phyloP scores from a whole-genome alignment of 345 rosid genomes.

The Luvunga scandens region DNA sequence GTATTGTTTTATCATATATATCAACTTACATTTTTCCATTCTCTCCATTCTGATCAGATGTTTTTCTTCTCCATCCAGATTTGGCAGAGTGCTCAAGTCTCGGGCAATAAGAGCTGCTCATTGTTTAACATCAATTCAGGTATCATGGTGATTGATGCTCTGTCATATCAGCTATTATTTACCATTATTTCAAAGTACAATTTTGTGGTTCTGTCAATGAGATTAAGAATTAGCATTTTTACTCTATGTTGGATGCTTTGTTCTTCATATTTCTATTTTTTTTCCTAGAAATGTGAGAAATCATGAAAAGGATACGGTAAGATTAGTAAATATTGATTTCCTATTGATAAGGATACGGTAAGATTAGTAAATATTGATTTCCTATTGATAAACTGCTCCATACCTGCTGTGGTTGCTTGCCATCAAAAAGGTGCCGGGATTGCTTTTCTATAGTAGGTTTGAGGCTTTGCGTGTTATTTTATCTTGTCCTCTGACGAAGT shows the following conservation, averaged over 20 bases:
- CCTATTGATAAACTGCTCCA: neutral
- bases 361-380: neutral
- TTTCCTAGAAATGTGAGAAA: neutral
- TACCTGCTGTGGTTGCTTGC: neutral
- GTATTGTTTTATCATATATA: neutral
- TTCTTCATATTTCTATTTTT: neutral
- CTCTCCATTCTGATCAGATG: conserved; percentile 30
- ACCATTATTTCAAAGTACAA: neutral
- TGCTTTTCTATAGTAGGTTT: neutral
- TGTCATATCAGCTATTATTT: neutral
- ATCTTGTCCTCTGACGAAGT: neutral
- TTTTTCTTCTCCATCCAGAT: conserved; percentile 41
- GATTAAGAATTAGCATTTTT: neutral
- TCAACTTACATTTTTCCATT: conserved; percentile 48
- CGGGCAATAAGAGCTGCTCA: conserved; percentile 94
- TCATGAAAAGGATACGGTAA: neutral
- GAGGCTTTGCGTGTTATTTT: neutral
- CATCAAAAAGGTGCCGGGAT: neutral
- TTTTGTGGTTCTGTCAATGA: neutral
- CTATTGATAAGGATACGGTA: too few species aligned
- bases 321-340: neutral
- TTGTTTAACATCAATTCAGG: conserved; percentile 98
- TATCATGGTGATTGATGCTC: neutral
- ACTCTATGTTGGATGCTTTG: neutral
- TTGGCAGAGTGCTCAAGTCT: conserved; percentile 80